Base-by-base conservation (phyloP, 371 early-diverging fungal genomes). In the Mucor circinelloides region DNA sequence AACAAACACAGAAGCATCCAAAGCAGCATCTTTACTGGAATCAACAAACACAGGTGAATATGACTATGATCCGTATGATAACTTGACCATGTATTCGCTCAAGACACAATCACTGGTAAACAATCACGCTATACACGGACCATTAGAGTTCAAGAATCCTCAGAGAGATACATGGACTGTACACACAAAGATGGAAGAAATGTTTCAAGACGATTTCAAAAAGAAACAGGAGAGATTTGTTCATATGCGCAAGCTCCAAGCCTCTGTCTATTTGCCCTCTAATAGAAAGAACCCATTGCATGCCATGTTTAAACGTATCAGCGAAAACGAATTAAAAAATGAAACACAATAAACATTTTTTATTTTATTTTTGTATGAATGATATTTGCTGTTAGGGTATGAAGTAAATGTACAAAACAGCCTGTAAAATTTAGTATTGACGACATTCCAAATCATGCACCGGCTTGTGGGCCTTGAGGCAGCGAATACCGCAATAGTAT, bases 401-500 rank as follows among this genome's bases (percentile, higher is more conserved):
- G 38, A 25, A 64, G 25, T 46, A 30, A 62, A 62, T 60, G 46
- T 60, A 60, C 60, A 62, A n/a, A 50, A 27, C 32, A 46, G 32
- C 32, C 12, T 50, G 12, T 32, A 48, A 34, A 48, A 36, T 50
- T 32, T 59, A 48, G 23, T 56, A 59, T 38, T 60, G 50, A 19
- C 55, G 48, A 56, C 76, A 75, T 19, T 69, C 66, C 30, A 44
- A 12, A 23, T 57, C 60, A 52, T 75, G 75, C 21, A 58, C 56
- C 10, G 63, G 60, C n/a, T 72, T 72, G 36, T 75, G 73, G 21
- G 71, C 72, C 31, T 74, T 69, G 21, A 81, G 70, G 60, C 81
- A 81, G 1, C 60, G 66, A 25, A 72, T 31, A 31, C 74, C 70
- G 60, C 83, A 82, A 42, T 82, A 82, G 10, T 54, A 67, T 31